Evolutionary conservation across 2,329 filamentous ascomycete genomes (phyloP).

Genomic region (Rhytidhysteron rufulum): DNA sequence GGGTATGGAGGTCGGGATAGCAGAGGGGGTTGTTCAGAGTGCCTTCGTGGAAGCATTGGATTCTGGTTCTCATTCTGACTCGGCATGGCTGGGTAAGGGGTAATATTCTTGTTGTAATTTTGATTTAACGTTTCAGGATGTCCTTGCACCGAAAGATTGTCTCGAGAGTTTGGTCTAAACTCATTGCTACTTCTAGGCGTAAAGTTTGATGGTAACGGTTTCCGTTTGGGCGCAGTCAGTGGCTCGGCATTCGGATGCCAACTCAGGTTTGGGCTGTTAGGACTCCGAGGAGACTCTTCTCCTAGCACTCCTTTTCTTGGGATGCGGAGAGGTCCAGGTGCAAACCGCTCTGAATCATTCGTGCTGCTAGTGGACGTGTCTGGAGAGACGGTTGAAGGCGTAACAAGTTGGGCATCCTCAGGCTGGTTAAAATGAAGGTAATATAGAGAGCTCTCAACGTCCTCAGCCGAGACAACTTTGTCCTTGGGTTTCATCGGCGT

Average conservation of each 20-base stretch:
- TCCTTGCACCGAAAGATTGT: not conserved
- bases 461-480: constrained; percentile 83
- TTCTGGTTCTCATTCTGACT: constrained; percentile 14
- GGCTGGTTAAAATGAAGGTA: constrained; percentile 77
- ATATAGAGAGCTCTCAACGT: constrained; percentile 84
- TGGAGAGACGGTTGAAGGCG: constrained; percentile 4
- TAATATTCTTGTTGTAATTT: not conserved
- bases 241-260: not conserved
- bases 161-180: constrained; percentile 19
- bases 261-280: constrained; percentile 2
- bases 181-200: constrained; percentile 21
- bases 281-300: not conserved
- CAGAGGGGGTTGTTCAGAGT: constrained; percentile 11
- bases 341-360: constrained; percentile 11
- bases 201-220: constrained; percentile 25
- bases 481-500: constrained; percentile 84
- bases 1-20: not conserved
- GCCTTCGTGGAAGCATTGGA: constrained; percentile 18
- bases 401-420: constrained; percentile 43
- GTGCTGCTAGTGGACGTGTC: not conserved
- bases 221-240: constrained; percentile 16
- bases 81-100: not conserved
- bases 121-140: not conserved
- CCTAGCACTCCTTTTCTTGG: constrained; percentile 27
- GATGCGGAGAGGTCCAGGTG: constrained; percentile 14